Conservation (phyloP, 2,329 filamentous ascomycete genomes). For the Xylariomycetidae sp. region DNA sequence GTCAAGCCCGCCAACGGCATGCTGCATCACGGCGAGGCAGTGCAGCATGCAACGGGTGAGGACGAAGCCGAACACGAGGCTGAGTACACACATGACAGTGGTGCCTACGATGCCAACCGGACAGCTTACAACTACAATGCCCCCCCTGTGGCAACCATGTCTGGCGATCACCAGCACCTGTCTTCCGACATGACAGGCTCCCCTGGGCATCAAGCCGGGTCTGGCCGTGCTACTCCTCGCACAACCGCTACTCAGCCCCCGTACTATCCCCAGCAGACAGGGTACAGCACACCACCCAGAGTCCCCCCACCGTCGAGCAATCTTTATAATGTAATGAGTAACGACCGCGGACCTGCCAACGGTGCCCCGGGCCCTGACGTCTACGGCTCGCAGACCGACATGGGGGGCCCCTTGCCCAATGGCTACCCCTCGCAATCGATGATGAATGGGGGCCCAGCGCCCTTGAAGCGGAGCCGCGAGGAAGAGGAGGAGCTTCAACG, state of each 20-base stretch:
- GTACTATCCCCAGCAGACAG: conserved; percentile 63
- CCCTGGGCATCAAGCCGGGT: conserved; percentile 70
- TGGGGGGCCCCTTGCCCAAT: conserved; percentile 49
- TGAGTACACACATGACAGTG: conserved; percentile 83
- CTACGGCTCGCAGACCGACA: conserved; percentile 62
- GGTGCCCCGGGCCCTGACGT: conserved; percentile 61
- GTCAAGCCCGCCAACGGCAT: conserved; percentile 62
- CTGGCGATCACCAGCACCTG: conserved; percentile 69
- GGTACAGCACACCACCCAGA: conserved; percentile 76
- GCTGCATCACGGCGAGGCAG: conserved; percentile 52
- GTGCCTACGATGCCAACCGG: conserved; percentile 66
- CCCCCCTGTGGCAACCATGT: conserved; percentile 57
- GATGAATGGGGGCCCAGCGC: conserved; percentile 54
- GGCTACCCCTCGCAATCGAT: conserved; percentile 59
- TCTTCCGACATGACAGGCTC: conserved; percentile 79
- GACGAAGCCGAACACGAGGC: conserved; percentile 68
- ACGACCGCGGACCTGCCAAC: conserved; percentile 62
- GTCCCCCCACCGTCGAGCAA: conserved; percentile 65
- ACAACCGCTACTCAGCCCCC: conserved; percentile 65
- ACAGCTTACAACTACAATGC: conserved; percentile 73
- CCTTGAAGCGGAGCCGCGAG: conserved; percentile 43
- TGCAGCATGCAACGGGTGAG: conserved; percentile 48
- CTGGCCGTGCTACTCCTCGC: conserved; percentile 79
- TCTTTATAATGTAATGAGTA: conserved; percentile 84
- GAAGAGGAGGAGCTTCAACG: conserved; percentile 58